phyloP scores from a whole-genome alignment of 495 filamentous ascomycete species.

The Chlorociboria aeruginascens region DNA sequence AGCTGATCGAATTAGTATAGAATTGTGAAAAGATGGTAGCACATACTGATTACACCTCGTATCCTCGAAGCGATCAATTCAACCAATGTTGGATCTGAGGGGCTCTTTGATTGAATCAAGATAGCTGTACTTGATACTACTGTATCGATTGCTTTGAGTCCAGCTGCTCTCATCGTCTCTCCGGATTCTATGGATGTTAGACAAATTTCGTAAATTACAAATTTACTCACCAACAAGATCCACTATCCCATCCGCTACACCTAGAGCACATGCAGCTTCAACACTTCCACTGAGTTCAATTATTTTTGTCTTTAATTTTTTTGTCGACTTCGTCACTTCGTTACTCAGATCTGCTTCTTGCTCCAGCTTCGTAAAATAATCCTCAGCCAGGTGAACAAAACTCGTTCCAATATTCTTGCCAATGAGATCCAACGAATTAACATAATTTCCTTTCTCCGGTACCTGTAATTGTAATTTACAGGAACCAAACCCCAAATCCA shows the following conservation, averaged over 20 bases:
- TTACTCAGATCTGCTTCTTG: constrained; percentile 25
- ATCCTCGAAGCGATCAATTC: constrained; percentile 75
- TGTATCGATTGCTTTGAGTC: constrained; percentile 91
- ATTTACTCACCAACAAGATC: constrained; percentile 76
- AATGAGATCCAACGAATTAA: constrained; percentile 59
- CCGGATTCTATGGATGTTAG: constrained; percentile 62
- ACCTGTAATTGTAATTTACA: constrained; percentile 96
- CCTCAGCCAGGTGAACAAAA: constrained; percentile 69
- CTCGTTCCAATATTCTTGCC: constrained; percentile 95
- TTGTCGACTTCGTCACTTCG: constrained; percentile 18
- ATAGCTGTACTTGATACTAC: constrained; percentile 78
- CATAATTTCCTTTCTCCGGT: constrained; percentile 68
- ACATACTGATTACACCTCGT: constrained; percentile 76
- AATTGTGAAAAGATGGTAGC: neutral
- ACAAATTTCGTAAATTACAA: constrained; percentile 3
- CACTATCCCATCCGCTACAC: constrained; percentile 92
- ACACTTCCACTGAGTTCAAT: constrained; percentile 92
- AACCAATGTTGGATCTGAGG: constrained; percentile 68
- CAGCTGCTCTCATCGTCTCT: constrained; percentile 94
- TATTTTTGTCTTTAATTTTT: constrained; percentile 64
- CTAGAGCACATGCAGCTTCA: constrained; percentile 89
- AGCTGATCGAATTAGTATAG: constrained; percentile 30
- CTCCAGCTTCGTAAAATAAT: constrained; percentile 76
- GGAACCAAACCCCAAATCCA: constrained; percentile 81
- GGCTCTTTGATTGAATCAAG: constrained; percentile 79